These are phyloP conservation scores for Russula abietina DNA, from an alignment of 768 basidiomycete species.

Conservation along the genomic window DNA sequence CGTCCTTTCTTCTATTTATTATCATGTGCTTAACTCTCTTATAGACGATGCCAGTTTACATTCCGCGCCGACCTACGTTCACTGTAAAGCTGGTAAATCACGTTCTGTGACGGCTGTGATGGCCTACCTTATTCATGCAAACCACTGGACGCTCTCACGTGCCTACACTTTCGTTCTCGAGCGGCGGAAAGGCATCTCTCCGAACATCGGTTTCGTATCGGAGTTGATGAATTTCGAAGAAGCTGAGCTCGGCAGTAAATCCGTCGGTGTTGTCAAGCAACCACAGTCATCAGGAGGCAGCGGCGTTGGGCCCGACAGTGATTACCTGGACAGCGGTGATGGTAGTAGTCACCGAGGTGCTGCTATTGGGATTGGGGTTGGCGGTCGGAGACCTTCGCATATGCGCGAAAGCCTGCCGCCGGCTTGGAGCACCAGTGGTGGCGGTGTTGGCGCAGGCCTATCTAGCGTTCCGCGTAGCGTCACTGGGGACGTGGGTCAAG, in stretches of 20 bases:
- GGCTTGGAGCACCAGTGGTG: constrained; percentile 32
- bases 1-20: constrained; percentile 30
- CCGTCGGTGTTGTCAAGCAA: constrained; percentile 55
- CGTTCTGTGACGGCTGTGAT: constrained; percentile 95
- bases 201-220: constrained; percentile 96
- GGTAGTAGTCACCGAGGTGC: constrained; percentile 29
- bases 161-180: constrained; percentile 92
- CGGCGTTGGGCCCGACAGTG: constrained; percentile 31
- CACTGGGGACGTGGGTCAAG: constrained; percentile 68
- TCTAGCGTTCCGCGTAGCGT: constrained; percentile 28
- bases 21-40: background rate
- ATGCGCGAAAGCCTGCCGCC: constrained; percentile 73
- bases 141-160: constrained; percentile 90
- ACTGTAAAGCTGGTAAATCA: constrained; percentile 94
- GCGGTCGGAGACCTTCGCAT: constrained; percentile 55
- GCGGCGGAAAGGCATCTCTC: constrained; percentile 88
- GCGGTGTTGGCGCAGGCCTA: constrained; percentile 16
- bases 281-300: constrained; percentile 28
- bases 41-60: constrained; percentile 88
- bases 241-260: constrained; percentile 74
- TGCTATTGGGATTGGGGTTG: constrained; percentile 32
- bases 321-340: constrained; percentile 31
- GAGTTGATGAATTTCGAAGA: constrained; percentile 98
- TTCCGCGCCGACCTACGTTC: constrained; percentile 86
- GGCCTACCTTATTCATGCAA: constrained; percentile 94